Evolutionary conservation across 2,329 filamentous ascomycete species (phyloP).

Genomic region (Acrocalymma vagum): DNA sequence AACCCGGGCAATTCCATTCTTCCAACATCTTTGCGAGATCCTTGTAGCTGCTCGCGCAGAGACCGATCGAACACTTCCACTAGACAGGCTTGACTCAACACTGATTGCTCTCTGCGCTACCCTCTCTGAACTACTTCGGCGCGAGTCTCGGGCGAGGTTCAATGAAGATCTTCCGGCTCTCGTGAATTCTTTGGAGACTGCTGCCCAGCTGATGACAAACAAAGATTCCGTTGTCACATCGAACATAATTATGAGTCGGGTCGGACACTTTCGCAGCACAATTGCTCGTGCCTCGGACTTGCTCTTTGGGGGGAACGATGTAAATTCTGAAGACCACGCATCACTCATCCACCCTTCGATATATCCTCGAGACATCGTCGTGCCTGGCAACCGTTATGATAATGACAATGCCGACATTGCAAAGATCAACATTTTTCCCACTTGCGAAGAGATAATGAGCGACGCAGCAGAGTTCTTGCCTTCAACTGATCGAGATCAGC

Average conservation of each 20-base stretch:
- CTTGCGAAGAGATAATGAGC: constrained; percentile 43
- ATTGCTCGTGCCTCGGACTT: constrained; percentile 25
- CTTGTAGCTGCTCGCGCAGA: constrained; percentile 5
- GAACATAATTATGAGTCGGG: constrained; percentile 3
- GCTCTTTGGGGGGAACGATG: constrained; percentile 11
- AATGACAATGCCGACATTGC: constrained; percentile 44
- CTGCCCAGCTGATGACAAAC: constrained; percentile 6
- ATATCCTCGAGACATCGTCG: constrained; percentile 31
- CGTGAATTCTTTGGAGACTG: constrained; percentile 13
- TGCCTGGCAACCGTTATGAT: constrained; percentile 36
- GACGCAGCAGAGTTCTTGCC: constrained; percentile 49
- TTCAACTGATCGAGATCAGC: constrained; percentile 33
- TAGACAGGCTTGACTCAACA: constrained; percentile 1
- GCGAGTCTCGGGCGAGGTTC: constrained; percentile 26
- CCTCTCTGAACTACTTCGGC: constrained; percentile 26
- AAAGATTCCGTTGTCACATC: constrained; percentile 1
- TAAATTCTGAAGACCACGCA: not conserved
- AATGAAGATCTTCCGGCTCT: constrained; percentile 24
- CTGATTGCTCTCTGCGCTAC: constrained; percentile 19
- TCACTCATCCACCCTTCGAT: constrained; percentile 11
- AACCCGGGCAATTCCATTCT: constrained; percentile 39
- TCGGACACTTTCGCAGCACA: constrained; percentile 21
- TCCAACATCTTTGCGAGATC: constrained; percentile 30
- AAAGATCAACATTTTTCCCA: constrained; percentile 41
- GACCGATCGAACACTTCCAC: not conserved